Percentiles rank a stretch among this genome's conserved stretches.
Evolutionary conservation across 495 filamentous ascomycete species (phyloP).

Genomic region (Penicillium salamii): DNA sequence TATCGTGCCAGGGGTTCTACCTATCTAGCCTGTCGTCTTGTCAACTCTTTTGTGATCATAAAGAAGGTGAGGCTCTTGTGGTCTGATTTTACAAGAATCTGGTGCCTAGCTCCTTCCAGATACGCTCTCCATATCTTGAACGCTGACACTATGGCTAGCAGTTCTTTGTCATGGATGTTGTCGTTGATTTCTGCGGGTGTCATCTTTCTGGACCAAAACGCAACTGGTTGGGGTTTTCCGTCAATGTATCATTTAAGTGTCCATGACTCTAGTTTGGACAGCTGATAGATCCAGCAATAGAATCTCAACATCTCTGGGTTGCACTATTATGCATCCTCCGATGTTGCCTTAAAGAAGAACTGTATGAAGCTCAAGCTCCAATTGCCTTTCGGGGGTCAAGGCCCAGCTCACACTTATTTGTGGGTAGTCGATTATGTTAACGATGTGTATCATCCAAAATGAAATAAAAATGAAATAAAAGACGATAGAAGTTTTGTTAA

Average conservation of each 20-base stretch:
- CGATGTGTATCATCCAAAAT: too few relatives aligned
- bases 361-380: too few relatives aligned
- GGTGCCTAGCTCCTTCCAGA: slow-evolving; percentile 11
- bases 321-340: too few relatives aligned
- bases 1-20: slow-evolving; percentile 1
- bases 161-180: slow-evolving; percentile 28
- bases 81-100: slow-evolving; percentile 15
- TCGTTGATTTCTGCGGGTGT: slow-evolving; percentile 29
- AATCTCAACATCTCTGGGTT: too few relatives aligned
- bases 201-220: slow-evolving; percentile 25
- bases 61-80: slow-evolving; percentile 20
- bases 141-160: slow-evolving; percentile 23
- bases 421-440: too few relatives aligned
- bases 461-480: too few relatives aligned
- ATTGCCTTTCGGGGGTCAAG: too few relatives aligned
- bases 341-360: too few relatives aligned
- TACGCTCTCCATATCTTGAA: slow-evolving; percentile 29
- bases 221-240: slow-evolving; percentile 5
- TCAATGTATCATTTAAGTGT: not conserved
- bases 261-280: not conserved
- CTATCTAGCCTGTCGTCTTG: slow-evolving; percentile 9
- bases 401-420: too few relatives aligned
- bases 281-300: not conserved
- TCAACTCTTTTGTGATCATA: slow-evolving; percentile 16
- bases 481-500: too few relatives aligned